Evolutionary conservation across 495 filamentous ascomycete species (phyloP), one percentile per base, ranked within the genome.

Genomic region (Penicillium daleae): DNA sequence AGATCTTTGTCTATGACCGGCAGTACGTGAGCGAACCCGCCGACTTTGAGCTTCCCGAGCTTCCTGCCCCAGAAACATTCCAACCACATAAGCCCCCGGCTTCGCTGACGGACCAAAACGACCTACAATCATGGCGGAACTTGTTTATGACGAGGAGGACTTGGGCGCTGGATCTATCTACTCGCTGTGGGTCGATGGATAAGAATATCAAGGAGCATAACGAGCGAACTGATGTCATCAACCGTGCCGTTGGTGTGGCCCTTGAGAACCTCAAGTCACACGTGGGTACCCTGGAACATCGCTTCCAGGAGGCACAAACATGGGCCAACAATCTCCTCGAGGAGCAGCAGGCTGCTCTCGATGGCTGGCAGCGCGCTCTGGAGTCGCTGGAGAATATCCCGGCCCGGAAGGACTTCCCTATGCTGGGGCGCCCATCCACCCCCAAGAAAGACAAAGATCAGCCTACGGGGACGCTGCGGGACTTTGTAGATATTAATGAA

Each of bases 1-100:
- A 97, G 71, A 87, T 97, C 62, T 96, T 91, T 67, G 85, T 97
- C 35, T 97, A 94, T 72, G 90, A 95, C 74, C 85, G 87, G 56
- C 85, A 87, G 64, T 78, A 85, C 87, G 67, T 82, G 56, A 77
- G 71, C 62, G 76, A 81, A 51, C 66, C 74, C 6, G 70, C 68
- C 50, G 67, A 78, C 21, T 70, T 81, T 51, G 83, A 88, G 42
- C 77, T 84, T 57, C 79, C 83, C 66, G 80, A 83, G 59, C 71
- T 84, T 22, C 78, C 87, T 19, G 46, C 83, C 35, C 89, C 90
- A 4, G 82, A 83, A 56, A 80, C 81, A 60, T 89, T 88, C 67
- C 75, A 71, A 39, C 73, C 85, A 60, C 77, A 83, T 6, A 80
- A 76, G 50, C 85, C 90, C 13, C 92, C 93, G 37, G 90, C 93